Percentiles rank a stretch among this genome's conserved stretches.
Evolutionary conservation across 352 stramenopile species (phyloP).

Genomic region (Pythium utonaiense): DNA sequence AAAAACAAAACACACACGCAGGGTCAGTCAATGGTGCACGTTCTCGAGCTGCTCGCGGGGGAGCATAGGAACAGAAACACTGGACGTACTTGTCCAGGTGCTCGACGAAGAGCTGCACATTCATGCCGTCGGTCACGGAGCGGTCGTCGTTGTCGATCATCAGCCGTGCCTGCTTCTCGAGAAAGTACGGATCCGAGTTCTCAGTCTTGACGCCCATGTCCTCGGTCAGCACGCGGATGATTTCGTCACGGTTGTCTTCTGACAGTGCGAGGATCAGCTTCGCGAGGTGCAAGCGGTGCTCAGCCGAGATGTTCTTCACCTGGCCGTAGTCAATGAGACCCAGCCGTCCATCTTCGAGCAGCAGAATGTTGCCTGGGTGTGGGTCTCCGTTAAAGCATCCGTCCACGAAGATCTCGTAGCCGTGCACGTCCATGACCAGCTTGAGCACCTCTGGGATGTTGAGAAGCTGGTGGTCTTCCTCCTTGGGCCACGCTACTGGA

Average conservation of each 20-base stretch:
- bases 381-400: slow-evolving; percentile 92
- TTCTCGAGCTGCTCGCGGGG: too few relatives aligned
- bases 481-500: slow-evolving; percentile 38
- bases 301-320: slow-evolving; percentile 78
- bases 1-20: not conserved
- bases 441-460: slow-evolving; percentile 84
- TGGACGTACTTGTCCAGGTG: slow-evolving; percentile 66
- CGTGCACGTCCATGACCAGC: slow-evolving; percentile 87
- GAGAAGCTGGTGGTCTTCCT: slow-evolving; percentile 53
- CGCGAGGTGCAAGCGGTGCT: slow-evolving; percentile 69
- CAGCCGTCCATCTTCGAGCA: slow-evolving; percentile 86
- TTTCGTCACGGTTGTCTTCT: slow-evolving; percentile 62
- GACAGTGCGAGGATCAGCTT: slow-evolving; percentile 84
- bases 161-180: slow-evolving; percentile 78
- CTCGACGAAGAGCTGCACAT: slow-evolving; percentile 84
- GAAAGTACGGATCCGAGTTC: slow-evolving; percentile 77
- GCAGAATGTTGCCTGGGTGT: slow-evolving; percentile 89
- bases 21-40: too few relatives aligned
- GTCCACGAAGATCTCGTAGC: slow-evolving; percentile 91
- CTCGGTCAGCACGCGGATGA: slow-evolving; percentile 68
- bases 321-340: slow-evolving; percentile 93
- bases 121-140: slow-evolving; percentile 77
- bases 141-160: slow-evolving; percentile 88
- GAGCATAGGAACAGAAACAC: too few relatives aligned
- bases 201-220: slow-evolving; percentile 76